Conservation (phyloP, 371 early-diverging fungal species). For the Syncephalastrum sp. region DNA sequence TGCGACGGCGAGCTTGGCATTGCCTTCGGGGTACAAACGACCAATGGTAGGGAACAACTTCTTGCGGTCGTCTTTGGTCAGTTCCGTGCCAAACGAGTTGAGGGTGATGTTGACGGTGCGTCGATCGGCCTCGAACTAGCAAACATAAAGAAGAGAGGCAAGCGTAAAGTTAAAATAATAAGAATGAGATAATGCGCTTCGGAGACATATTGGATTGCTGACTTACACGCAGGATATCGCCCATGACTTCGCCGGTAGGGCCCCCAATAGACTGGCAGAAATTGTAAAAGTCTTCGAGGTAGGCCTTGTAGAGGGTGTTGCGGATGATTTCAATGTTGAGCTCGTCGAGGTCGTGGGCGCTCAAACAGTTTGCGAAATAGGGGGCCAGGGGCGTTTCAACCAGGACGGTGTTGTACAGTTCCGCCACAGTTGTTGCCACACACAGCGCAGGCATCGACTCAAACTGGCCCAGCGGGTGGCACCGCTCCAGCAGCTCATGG, state of each 20-base stretch:
- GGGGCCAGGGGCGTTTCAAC: slow-evolving; percentile 97
- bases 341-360: slow-evolving; percentile 96
- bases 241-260: slow-evolving; percentile 94
- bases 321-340: slow-evolving; percentile 98
- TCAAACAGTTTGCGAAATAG: slow-evolving; percentile 95
- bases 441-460: slow-evolving; percentile 97
- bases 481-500: slow-evolving; percentile 92
- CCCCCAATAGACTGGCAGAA: slow-evolving; percentile 86
- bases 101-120: slow-evolving; percentile 97
- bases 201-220: background rate
- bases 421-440: slow-evolving; percentile 94
- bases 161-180: no score
- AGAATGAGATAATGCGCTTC: no score
- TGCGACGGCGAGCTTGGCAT: slow-evolving; percentile 76
- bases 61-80: slow-evolving; percentile 93
- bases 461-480: slow-evolving; percentile 96
- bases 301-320: slow-evolving; percentile 97
- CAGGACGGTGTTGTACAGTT: slow-evolving; percentile 93
- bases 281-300: slow-evolving; percentile 94
- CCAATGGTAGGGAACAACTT: slow-evolving; percentile 93
- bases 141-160: no score
- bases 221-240: slow-evolving; percentile 81
- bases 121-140: slow-evolving; percentile 96
- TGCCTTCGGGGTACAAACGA: slow-evolving; percentile 90
- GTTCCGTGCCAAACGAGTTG: slow-evolving; percentile 96